Evolutionary conservation across 768 basidiomycete genomes (phyloP).

Genomic region (Panus rudis): DNA sequence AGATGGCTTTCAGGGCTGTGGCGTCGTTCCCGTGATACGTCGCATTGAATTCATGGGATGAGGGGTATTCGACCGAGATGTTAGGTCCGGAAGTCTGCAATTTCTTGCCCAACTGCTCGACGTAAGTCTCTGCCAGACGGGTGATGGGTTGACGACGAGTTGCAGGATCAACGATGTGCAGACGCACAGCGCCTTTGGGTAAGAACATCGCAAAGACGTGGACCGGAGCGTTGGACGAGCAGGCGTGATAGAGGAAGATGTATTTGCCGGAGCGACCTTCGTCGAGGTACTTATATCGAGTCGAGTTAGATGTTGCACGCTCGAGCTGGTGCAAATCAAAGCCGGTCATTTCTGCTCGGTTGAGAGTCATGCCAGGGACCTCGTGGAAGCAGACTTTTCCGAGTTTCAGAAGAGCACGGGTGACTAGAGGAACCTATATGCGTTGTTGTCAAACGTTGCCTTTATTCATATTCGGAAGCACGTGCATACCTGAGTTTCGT

Average conservation of each 20-base stretch:
- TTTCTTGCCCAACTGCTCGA: slow-evolving; percentile 50
- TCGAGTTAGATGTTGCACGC: slow-evolving; percentile 46
- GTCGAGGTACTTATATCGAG: slow-evolving; percentile 66
- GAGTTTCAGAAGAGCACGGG: slow-evolving; percentile 75
- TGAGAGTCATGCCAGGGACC: slow-evolving; percentile 65
- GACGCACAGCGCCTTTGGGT: slow-evolving; percentile 58
- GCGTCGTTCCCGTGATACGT: slow-evolving; percentile 74
- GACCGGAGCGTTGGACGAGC: slow-evolving; percentile 61
- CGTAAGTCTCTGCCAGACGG: slow-evolving; percentile 70
- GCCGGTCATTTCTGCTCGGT: slow-evolving; percentile 72
- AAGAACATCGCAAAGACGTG: slow-evolving; percentile 88
- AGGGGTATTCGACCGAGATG: slow-evolving; percentile 57
- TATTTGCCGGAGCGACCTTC: slow-evolving; percentile 66
- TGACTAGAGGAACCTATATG: slow-evolving; percentile 67
- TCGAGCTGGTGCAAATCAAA: slow-evolving; percentile 82
- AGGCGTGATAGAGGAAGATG: slow-evolving; percentile 84
- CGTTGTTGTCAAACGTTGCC: background rate
- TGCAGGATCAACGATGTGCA: slow-evolving; percentile 89
- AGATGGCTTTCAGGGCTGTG: slow-evolving; percentile 80
- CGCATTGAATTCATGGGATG: slow-evolving; percentile 51
- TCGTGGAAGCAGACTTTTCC: slow-evolving; percentile 76
- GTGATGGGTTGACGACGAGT: slow-evolving; percentile 77
- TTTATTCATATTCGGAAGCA: background rate
- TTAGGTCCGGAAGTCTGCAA: slow-evolving; percentile 32
- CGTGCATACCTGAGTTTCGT: slow-evolving; percentile 73